A percentile compares a stretch with the other conserved stretches of the same genome.
Conservation (phyloP, 441 rosid species). For the Isatis lusitanica region DNA sequence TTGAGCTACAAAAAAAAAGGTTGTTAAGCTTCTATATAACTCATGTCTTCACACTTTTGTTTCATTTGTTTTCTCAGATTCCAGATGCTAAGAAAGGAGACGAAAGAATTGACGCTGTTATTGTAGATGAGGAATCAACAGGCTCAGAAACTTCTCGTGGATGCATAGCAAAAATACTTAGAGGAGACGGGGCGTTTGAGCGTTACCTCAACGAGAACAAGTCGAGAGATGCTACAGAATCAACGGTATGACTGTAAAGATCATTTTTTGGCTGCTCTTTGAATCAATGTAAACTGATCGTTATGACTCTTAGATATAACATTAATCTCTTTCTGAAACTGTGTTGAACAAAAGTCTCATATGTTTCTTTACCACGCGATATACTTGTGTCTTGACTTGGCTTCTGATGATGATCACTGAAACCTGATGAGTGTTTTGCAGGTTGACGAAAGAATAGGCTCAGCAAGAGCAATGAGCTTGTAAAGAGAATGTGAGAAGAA, state of each 20-base stretch:
- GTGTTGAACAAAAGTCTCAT: not conserved
- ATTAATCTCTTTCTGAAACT: not conserved
- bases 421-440: conserved; percentile 37
- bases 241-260: conserved; percentile 44
- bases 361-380: not conserved
- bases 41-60: not conserved
- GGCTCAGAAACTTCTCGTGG: conserved; percentile 58
- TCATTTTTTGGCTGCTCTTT: not conserved
- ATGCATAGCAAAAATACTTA: conserved; percentile 72
- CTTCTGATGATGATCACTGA: not conserved
- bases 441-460: conserved; percentile 57
- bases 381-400: not conserved
- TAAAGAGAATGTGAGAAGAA: conserved; percentile 33
- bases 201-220: conserved; percentile 49
- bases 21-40: not conserved
- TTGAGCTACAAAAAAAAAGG: not conserved
- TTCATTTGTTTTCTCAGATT: conserved; percentile 50
- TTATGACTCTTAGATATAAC: not conserved
- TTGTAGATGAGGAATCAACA: conserved; percentile 75
- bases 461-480: conserved; percentile 80
- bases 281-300: not conserved
- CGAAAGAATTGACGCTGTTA: conserved; percentile 76
- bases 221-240: conserved; percentile 47
- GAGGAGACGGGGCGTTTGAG: conserved; percentile 74
- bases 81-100: conserved; percentile 72